Evolutionary conservation across 78 protist genomes (phyloP), one percentile per base, ranked within the genome.

Genomic region (Diacronema lutheri): DNA sequence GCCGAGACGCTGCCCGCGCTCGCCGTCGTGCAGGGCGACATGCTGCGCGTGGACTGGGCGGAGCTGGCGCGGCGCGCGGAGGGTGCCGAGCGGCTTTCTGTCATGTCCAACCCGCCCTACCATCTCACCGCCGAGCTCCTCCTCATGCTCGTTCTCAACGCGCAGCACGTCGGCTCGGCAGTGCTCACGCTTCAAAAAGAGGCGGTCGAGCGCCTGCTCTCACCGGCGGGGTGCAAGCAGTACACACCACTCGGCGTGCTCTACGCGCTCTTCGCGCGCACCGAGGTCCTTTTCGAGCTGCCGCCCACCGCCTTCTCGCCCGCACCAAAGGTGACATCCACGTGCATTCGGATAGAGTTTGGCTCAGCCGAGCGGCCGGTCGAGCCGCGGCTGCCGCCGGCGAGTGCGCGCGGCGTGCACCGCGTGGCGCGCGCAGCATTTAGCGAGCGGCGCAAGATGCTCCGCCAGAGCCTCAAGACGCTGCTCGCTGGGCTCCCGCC

Each of bases 51-150:
- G 31, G 33, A 7, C 9, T 25, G n/a, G 31, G n/a, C 68, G n/a
- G 83, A 77, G 29, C 46, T 33, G 40, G 44, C 13, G 19, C n/a
- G 55, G 7, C 10, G 64, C 55, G 46, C 0, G 55, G 83, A 57
- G 33, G 26, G 62, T 1, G 68, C 40, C 31, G 62, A 58, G 20
- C 29, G 23, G 35, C 68, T 55, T 1, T 31, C 61, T 6, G 37
- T 81, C 33, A 29, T 81, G 66, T n/a, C 50, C 57, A 81, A 81
- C 68, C 72, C 72, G 19, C 86, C 86, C 65, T 81, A 60, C 86
- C 66, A 81, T 78, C 56, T 65, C n/a, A 50, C 64, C 33, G 46
- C 78, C 16, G 76, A 25, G 86, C 56, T 81, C 9, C 50, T 81
- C 29, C 65, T 81, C 62, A 64, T 33, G 38, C 38, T 81, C 26